Base-by-base conservation (phyloP, 2,329 filamentous ascomycete species). In the Aspergillus tamarii region DNA sequence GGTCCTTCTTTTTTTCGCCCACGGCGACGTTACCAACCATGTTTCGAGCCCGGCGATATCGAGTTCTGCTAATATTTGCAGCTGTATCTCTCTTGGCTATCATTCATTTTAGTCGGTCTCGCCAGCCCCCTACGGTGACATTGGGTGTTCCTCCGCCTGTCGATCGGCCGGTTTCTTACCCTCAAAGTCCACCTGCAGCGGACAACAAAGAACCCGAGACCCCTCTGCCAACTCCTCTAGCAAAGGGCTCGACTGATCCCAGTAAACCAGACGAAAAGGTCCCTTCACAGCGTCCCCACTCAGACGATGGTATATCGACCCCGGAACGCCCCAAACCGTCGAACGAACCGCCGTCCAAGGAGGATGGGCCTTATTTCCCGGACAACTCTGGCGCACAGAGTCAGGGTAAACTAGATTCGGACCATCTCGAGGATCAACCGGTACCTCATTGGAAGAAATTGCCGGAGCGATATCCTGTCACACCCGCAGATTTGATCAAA, bases 391-490 rank as follows among this genome's bases (percentile, higher is more conserved):
- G 39, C 39, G 65, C 71, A 53, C 72, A 74, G 26, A 78, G 75
- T 23, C 66, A 78, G 53, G 79, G 75, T 45, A 71, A 74, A 61
- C 60, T 76, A 39, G 73, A 77, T 12, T 68, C 79, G 53, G 65
- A 73, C 53, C 39, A 7, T 26, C n/a, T 14, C 28, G 46, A 58
- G 28, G 28, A 32, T 32, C 26, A 36, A 46, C 60, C 45, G 19
- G 23, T 23, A 19, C 77, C 88, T 34, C 89, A 93, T 72, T 98
- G 94, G 94, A 80, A 81, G 61, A 92, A 90, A 76, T 84, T 87
- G 66, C 81, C 84, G 3, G 93, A 96, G 75, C 85, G 91, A 73
- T 98, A 91, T 78, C 94, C 95, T 0, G 80, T 98, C 2, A 82
- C 88, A 9, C 78, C 84, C 3, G 86, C 88, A 63, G 89, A 90